Conservation (phyloP, 2,329 filamentous ascomycete species). For the Penicillium sp. region DNA sequence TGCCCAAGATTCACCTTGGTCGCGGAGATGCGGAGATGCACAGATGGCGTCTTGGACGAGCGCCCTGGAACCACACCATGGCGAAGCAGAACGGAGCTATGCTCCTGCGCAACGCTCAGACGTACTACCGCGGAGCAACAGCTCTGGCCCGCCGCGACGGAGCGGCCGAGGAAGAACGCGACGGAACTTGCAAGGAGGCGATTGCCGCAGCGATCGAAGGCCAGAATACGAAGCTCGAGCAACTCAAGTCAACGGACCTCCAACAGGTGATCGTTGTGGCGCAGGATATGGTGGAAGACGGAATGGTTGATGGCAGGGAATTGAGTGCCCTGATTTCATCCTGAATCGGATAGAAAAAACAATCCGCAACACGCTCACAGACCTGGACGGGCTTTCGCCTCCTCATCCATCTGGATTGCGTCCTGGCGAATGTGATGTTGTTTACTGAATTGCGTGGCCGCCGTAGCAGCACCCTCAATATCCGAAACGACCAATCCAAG, state of each 20-base stretch:
- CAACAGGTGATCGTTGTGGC: constrained; percentile 46
- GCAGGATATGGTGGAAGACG: constrained; percentile 56
- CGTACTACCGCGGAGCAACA: constrained; percentile 57
- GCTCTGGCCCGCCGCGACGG: constrained; percentile 44
- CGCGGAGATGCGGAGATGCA: constrained; percentile 58
- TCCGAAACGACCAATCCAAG: constrained; percentile 59
- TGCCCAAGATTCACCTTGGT: constrained; percentile 54
- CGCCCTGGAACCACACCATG: constrained; percentile 45
- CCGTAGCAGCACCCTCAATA: constrained; percentile 52
- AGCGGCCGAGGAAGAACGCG: constrained; percentile 43
- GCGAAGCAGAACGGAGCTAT: constrained; percentile 48
- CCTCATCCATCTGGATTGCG: constrained; percentile 46
- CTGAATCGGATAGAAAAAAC: constrained; percentile 19
- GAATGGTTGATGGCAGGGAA: constrained; percentile 43
- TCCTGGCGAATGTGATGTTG: constrained; percentile 44
- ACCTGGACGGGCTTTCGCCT: constrained; percentile 35
- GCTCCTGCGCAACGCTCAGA: constrained; percentile 57
- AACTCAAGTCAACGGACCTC: constrained; percentile 35
- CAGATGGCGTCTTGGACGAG: constrained; percentile 52
- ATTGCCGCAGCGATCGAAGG: constrained; percentile 49
- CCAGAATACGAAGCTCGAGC: constrained; percentile 41
- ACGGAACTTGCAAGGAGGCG: constrained; percentile 50
- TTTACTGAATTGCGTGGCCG: constrained; percentile 41
- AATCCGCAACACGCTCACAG: constrained; percentile 21
- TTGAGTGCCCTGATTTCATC: constrained; percentile 37